Evolutionary conservation across 257 asterid species (phyloP).

Genomic region (Ilex aquifolium): DNA sequence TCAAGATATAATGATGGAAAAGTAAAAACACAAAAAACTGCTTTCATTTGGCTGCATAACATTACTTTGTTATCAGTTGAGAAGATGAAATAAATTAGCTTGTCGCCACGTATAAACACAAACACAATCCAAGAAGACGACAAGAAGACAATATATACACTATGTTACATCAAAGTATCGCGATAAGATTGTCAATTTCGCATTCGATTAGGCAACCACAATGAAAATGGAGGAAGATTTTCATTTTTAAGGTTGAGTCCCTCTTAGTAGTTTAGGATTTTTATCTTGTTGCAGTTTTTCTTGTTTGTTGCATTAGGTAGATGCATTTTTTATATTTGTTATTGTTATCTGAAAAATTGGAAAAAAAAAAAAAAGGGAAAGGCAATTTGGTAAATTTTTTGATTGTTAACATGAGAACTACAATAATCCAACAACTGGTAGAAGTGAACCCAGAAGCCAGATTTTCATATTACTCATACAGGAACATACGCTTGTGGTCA

Average conservation of each 20-base stretch:
- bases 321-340: background rate
- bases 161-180: background rate
- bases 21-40: background rate
- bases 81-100: background rate
- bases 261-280: no score
- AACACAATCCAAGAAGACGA: background rate
- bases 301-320: background rate
- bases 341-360: background rate
- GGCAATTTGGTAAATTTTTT: no score
- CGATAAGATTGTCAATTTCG: background rate
- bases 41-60: background rate
- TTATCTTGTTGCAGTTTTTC: no score
- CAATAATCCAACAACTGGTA: no score
- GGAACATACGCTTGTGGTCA: no score
- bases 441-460: no score
- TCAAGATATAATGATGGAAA: slow-evolving; percentile 14
- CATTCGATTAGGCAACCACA: background rate
- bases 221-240: background rate
- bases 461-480: no score
- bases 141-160: background rate
- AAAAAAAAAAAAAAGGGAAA: background rate
- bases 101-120: background rate
- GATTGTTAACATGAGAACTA: no score
- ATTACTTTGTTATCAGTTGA: background rate
- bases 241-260: background rate